Conservation (phyloP, 1,284 basidiomycete species). For the Trametes sp. region DNA sequence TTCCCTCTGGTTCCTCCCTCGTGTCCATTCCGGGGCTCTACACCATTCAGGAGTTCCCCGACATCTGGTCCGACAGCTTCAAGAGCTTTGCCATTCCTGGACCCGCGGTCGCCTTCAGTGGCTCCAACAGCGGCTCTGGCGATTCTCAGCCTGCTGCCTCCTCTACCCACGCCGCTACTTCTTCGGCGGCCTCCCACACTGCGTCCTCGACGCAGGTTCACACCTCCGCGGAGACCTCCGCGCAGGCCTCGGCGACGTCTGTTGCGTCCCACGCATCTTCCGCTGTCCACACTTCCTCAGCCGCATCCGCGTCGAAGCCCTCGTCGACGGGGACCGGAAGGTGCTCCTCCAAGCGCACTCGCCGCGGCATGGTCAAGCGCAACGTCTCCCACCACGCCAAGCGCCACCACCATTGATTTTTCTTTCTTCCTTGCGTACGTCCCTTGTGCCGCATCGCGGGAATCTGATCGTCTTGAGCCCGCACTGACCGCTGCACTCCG, state of each 20-base stretch:
- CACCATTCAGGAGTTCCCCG: slow-evolving; percentile 35
- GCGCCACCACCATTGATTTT: slow-evolving; percentile 38
- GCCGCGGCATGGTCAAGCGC: slow-evolving; percentile 35
- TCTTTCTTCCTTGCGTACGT: slow-evolving; percentile 25
- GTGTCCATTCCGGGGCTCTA: slow-evolving; percentile 40
- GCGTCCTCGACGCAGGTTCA: slow-evolving; percentile 18
- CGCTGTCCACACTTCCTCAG: slow-evolving; percentile 18
- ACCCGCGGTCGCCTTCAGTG: slow-evolving; percentile 35
- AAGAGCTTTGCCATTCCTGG: slow-evolving; percentile 41
- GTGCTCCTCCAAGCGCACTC: slow-evolving; percentile 31
- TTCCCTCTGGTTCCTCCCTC: slow-evolving; percentile 38
- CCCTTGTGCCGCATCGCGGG: slow-evolving; percentile 5
- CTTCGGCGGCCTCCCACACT: slow-evolving; percentile 25
- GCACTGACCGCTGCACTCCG: slow-evolving; percentile 13
- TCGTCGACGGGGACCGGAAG: slow-evolving; percentile 35
- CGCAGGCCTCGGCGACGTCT: slow-evolving; percentile 23
- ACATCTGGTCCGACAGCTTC: slow-evolving; percentile 42
- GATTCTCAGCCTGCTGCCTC: slow-evolving; percentile 19
- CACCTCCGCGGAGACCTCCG: slow-evolving; percentile 23
- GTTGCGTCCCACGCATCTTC: slow-evolving; percentile 15
- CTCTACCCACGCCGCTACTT: slow-evolving; percentile 21
- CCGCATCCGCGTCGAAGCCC: slow-evolving; percentile 26
- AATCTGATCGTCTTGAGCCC: not conserved
- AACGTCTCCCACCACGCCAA: slow-evolving; percentile 36
- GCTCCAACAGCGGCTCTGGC: slow-evolving; percentile 25